Percentiles rank a stretch among this genome's conserved stretches.
Conservation (phyloP, 306 rosid species). For the Psophocarpus tetragonolobus region DNA sequence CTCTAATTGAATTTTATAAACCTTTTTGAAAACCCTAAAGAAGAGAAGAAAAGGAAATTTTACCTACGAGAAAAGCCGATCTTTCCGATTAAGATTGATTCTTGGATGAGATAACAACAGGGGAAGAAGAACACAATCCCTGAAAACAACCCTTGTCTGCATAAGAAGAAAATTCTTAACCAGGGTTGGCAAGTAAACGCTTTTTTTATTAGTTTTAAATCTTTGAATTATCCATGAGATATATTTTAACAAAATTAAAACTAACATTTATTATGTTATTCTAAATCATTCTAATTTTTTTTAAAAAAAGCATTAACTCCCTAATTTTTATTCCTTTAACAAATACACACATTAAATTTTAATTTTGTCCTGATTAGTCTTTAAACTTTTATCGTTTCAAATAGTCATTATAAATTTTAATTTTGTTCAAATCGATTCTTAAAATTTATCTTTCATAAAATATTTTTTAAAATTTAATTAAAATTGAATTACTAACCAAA, state of each 20-base stretch:
- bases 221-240: neutral
- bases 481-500: no score
- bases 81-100: neutral
- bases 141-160: neutral
- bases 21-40: constrained; percentile 25
- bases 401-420: no score
- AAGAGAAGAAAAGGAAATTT: constrained; percentile 20
- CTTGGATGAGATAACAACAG: constrained; percentile 1
- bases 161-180: neutral
- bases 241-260: neutral
- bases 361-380: no score
- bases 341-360: no score
- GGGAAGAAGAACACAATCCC: neutral
- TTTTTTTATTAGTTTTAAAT: neutral
- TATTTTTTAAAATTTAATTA: no score
- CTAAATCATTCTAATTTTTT: no score
- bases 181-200: neutral
- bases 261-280: neutral
- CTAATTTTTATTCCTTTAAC: no score
- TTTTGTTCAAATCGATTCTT: no score
- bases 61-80: constrained; percentile 25
- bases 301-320: no score
- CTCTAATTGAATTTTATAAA: neutral
- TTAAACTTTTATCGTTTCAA: no score
- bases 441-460: no score